Evolutionary conservation across 257 asterid species (phyloP).

Genomic region (Ilex asprella): DNA sequence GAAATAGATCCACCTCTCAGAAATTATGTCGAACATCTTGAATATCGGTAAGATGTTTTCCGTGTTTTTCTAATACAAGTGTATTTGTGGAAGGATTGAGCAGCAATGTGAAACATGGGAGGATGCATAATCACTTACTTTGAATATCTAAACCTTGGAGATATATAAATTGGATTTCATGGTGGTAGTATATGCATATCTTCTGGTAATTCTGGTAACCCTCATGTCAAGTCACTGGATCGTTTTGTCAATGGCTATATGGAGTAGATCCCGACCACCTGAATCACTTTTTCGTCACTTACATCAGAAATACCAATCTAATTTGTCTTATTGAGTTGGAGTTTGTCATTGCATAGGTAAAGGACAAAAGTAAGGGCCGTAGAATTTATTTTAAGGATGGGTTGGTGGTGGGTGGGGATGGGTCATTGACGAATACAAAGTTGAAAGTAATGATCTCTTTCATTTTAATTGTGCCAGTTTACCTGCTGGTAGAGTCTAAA

Average conservation of each 20-base stretch:
- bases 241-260: neutral
- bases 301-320: neutral
- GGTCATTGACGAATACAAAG: neutral
- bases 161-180: no score
- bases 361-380: neutral
- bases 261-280: neutral
- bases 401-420: neutral
- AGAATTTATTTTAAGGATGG: neutral
- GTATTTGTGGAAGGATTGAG: no score
- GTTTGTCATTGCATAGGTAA: neutral
- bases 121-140: neutral
- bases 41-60: constrained; percentile 56
- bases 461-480: neutral
- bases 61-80: neutral
- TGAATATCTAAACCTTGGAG: neutral
- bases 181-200: neutral
- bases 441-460: neutral
- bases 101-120: neutral
- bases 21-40: constrained; percentile 64
- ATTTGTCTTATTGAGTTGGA: no score
- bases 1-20: constrained; percentile 82
- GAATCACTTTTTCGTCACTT: neutral
- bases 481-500: neutral
- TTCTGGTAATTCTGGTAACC: neutral
- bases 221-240: neutral